These are phyloP conservation scores for Gloeopeniophorella convolvens DNA, from an alignment of 768 basidiomycete species.

Conservation along the genomic window DNA sequence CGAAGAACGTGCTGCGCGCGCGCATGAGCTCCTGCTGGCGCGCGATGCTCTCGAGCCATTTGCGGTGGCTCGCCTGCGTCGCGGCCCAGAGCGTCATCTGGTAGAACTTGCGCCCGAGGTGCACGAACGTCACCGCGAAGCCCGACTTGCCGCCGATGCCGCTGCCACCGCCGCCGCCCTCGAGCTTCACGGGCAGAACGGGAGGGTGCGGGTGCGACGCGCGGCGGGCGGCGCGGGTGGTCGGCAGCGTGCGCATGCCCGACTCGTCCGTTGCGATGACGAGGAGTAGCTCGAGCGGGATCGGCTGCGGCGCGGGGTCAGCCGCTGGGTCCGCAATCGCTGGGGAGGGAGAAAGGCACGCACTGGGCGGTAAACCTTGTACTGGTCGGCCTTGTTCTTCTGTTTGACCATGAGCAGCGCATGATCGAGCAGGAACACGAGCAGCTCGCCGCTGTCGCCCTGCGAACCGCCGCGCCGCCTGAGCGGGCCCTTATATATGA, in stretches of 20 bases:
- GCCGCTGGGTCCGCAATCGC: neutral
- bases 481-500: slow-evolving; percentile 84
- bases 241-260: slow-evolving; percentile 23
- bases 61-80: slow-evolving; percentile 76
- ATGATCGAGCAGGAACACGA: slow-evolving; percentile 96
- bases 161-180: no score
- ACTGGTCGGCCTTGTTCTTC: slow-evolving; percentile 88
- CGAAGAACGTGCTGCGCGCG: slow-evolving; percentile 82
- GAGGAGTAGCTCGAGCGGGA: slow-evolving; percentile 87
- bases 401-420: slow-evolving; percentile 91
- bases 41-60: slow-evolving; percentile 89
- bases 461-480: slow-evolving; percentile 74
- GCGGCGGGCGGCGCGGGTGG: slow-evolving; percentile 35
- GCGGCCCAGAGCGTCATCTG: slow-evolving; percentile 88
- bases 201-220: slow-evolving; percentile 37
- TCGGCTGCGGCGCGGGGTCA: slow-evolving; percentile 52
- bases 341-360: slow-evolving; percentile 26
- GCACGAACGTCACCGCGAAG: slow-evolving; percentile 87
- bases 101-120: slow-evolving; percentile 90
- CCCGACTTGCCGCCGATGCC: slow-evolving; percentile 85
- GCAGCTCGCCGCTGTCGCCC: slow-evolving; percentile 79
- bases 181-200: slow-evolving; percentile 40
- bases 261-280: slow-evolving; percentile 73
- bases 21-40: slow-evolving; percentile 84
- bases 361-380: slow-evolving; percentile 89